Evolutionary conservation across 208 protist genomes (phyloP).

Genomic region (Crithidia bombi): DNA sequence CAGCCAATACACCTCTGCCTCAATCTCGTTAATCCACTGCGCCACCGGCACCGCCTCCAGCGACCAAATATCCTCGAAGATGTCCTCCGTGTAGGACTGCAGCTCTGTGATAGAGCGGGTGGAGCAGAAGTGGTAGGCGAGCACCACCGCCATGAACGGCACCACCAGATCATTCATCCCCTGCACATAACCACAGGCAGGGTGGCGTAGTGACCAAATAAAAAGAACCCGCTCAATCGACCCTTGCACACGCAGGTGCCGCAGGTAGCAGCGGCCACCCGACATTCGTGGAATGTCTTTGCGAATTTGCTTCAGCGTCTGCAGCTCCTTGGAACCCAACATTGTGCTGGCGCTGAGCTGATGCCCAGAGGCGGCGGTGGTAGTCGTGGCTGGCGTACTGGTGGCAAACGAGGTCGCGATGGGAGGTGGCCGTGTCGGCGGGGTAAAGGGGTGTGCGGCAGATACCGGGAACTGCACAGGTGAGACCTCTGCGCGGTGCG

Average conservation of each 20-base stretch:
- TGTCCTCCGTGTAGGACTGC: conserved; percentile 38
- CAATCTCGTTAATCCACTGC: conserved; percentile 69
- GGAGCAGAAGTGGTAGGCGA: conserved; percentile 57
- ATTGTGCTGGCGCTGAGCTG: conserved; percentile 43
- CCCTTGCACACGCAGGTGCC: conserved; percentile 60
- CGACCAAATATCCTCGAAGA: conserved; percentile 44
- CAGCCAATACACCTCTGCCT: conserved; percentile 94
- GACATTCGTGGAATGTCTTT: conserved; percentile 92
- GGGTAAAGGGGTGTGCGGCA: neutral
- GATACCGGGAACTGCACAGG: neutral
- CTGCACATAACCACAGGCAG: conserved; percentile 94
- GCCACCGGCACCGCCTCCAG: conserved; percentile 42
- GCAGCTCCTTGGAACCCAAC: conserved; percentile 52
- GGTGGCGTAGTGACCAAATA: conserved; percentile 93
- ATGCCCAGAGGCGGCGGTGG: conserved; percentile 4
- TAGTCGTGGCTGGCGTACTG: neutral
- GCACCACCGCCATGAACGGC: conserved; percentile 91
- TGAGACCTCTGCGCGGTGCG: neutral
- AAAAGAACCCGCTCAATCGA: conserved; percentile 92
- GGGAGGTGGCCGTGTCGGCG: neutral
- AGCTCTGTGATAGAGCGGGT: conserved; percentile 58
- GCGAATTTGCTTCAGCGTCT: conserved; percentile 82
- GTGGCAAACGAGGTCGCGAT: neutral
- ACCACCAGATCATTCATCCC: conserved; percentile 94
- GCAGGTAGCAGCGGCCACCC: conserved; percentile 68